Evolutionary conservation across 495 filamentous ascomycete genomes (phyloP).

Genomic region (Podospora bellae-mahoneyi): DNA sequence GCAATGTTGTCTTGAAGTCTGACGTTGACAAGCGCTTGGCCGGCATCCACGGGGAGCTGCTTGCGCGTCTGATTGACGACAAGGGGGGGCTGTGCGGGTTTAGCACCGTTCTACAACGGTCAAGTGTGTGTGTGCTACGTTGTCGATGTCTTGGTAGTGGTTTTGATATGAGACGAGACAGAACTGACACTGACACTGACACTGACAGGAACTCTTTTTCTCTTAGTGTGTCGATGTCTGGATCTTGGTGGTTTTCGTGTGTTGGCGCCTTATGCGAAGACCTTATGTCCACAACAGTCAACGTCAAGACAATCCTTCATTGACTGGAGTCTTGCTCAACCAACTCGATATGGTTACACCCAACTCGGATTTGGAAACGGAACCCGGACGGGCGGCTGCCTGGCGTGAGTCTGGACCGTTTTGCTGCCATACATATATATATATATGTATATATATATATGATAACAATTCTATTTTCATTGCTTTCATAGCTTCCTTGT

Average conservation of each 20-base stretch:
- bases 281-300: not conserved
- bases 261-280: not conserved
- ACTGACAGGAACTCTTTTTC: no score
- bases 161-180: not conserved
- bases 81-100: conserved; percentile 15
- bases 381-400: not conserved
- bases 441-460: not conserved
- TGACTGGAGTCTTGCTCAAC: not conserved
- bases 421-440: not conserved
- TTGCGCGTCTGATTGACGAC: conserved; percentile 17
- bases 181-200: no score
- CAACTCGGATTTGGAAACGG: not conserved
- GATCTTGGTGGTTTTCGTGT: not conserved
- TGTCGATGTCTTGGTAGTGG: not conserved
- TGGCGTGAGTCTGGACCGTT: not conserved
- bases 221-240: not conserved
- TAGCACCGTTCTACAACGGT: not conserved
- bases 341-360: not conserved
- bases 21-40: not conserved
- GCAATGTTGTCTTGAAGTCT: not conserved
- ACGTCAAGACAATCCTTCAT: not conserved
- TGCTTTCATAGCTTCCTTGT: not conserved
- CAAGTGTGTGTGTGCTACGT: not conserved
- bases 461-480: not conserved
- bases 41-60: not conserved